A percentile compares a stretch with the other conserved stretches of the same genome.
These are phyloP conservation scores for Dimocarpus longan DNA, from an alignment of 345 rosid genomes.

Conservation along the genomic window DNA sequence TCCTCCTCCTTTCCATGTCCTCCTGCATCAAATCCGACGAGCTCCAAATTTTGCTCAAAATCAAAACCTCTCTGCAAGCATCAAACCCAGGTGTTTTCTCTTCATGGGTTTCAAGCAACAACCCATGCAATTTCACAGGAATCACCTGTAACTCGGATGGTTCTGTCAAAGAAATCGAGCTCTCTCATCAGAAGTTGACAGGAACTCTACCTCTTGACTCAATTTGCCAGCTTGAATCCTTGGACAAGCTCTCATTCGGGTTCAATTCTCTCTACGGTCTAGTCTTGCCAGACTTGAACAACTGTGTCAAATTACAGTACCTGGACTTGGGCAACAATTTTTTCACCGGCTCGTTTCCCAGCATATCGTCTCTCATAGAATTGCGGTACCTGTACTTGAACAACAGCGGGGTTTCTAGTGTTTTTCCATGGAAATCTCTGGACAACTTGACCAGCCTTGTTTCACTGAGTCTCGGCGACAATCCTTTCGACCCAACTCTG, in stretches of 20 bases:
- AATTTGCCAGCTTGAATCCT: conserved; percentile 54
- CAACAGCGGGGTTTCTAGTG: conserved; percentile 60
- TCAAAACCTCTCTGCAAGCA: conserved; percentile 44
- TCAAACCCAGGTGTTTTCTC: conserved; percentile 39
- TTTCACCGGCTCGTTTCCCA: conserved; percentile 66
- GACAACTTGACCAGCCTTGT: conserved; percentile 49
- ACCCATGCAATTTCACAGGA: conserved; percentile 59
- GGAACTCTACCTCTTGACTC: conserved; percentile 60
- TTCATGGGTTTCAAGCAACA: conserved; percentile 49
- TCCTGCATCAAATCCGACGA: conserved; percentile 49
- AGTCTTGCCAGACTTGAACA: conserved; percentile 40
- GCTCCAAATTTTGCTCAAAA: conserved; percentile 47
- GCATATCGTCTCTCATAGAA: conserved; percentile 48
- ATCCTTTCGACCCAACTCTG: conserved; percentile 44
- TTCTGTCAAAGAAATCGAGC: conserved; percentile 66
- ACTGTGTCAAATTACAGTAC: conserved; percentile 56
- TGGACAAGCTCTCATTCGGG: conserved; percentile 73
- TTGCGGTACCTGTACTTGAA: conserved; percentile 60
- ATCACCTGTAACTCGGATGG: conserved; percentile 50
- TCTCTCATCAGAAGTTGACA: conserved; percentile 42
- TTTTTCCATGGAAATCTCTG: conserved; percentile 76
- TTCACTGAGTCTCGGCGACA: conserved; percentile 70
- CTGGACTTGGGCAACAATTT: conserved; percentile 76
- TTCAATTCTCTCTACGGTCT: conserved; percentile 55
- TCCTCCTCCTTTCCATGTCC: conserved; percentile 34